Conservation (phyloP, 208 protist genomes). For the Acanthamoeba royreba region DNA sequence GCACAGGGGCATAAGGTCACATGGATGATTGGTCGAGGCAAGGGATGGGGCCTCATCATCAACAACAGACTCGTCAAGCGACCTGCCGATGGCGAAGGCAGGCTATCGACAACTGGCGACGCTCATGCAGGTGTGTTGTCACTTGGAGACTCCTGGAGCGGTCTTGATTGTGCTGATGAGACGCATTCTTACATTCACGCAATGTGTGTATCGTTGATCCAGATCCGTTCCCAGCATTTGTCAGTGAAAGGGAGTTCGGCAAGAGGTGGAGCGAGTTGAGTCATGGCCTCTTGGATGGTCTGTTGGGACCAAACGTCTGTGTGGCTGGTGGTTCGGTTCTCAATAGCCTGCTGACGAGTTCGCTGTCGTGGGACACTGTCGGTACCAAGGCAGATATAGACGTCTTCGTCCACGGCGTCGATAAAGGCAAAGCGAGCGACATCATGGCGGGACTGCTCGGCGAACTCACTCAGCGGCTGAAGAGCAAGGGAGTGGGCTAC, state of each 20-base stretch:
- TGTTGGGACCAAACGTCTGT: slow-evolving; percentile 35
- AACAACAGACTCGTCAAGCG: slow-evolving; percentile 14
- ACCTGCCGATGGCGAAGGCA: background rate
- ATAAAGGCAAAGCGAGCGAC: background rate
- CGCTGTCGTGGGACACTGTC: background rate
- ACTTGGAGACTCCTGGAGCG: no score
- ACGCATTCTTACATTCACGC: background rate
- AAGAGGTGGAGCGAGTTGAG: background rate
- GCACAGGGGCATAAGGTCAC: slow-evolving; percentile 2
- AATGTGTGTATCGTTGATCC: background rate
- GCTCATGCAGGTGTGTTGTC: background rate
- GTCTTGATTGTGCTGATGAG: background rate
- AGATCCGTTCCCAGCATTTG: background rate
- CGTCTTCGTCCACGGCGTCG: slow-evolving; percentile 18
- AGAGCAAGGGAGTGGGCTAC: background rate
- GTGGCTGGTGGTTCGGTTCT: slow-evolving; percentile 38
- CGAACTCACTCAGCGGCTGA: background rate
- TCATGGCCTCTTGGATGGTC: slow-evolving; percentile 28
- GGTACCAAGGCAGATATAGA: slow-evolving; percentile 45
- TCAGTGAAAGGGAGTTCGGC: background rate
- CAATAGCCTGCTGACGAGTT: background rate
- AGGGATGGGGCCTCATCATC: slow-evolving; percentile 34
- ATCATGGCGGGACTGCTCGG: background rate
- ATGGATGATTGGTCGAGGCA: slow-evolving; percentile 27
- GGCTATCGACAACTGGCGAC: background rate